Percentiles rank a stretch among this genome's conserved stretches.
These are phyloP conservation scores for Curvularia sp. DNA, from an alignment of 2,329 filamentous ascomycete species.

Conservation along the genomic window DNA sequence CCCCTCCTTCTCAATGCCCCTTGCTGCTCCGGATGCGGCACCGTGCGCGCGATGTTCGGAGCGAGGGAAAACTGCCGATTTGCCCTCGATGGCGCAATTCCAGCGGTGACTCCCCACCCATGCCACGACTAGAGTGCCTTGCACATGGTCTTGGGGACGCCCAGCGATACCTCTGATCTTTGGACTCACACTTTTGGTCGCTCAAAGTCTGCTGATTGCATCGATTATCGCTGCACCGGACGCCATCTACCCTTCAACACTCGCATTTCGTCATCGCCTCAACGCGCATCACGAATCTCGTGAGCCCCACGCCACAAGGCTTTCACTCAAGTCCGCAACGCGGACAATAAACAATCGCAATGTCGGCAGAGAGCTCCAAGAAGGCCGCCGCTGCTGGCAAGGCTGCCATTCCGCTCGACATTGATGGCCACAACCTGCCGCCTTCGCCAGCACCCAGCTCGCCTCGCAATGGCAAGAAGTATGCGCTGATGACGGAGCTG, in stretches of 20 bases:
- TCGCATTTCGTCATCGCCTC: constrained; percentile 26
- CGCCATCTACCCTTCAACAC: constrained; percentile 6
- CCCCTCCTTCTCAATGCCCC: constrained; percentile 1
- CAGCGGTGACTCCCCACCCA: constrained; percentile 46
- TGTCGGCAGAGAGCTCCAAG: constrained; percentile 46
- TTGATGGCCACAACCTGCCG: constrained; percentile 51
- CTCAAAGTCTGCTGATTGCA: constrained; percentile 2
- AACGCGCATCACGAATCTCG: constrained; percentile 19
- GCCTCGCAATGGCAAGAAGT: constrained; percentile 83
- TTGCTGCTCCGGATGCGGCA: constrained; percentile 14
- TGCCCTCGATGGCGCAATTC: constrained; percentile 42
- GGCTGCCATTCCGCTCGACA: constrained; percentile 48
- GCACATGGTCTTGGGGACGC: constrained; percentile 27
- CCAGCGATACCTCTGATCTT: constrained; percentile 7
- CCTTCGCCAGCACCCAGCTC: constrained; percentile 88
- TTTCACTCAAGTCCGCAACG: constrained; percentile 19
- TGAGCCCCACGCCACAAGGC: constrained; percentile 18
- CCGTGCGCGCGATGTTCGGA: constrained; percentile 30
- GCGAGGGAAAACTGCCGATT: constrained; percentile 34
- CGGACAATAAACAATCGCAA: constrained; percentile 24
- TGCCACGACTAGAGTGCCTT: constrained; percentile 34
- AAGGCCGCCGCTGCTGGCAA: constrained; percentile 50
- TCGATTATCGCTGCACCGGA: constrained; percentile 1
- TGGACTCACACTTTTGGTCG: constrained; percentile 8
- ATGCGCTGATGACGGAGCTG: constrained; percentile 92